Percentiles rank a stretch among this genome's conserved stretches.
Evolutionary conservation across 75 land plant species (phyloP).

Genomic region (Adiantum capillusveneris): DNA sequence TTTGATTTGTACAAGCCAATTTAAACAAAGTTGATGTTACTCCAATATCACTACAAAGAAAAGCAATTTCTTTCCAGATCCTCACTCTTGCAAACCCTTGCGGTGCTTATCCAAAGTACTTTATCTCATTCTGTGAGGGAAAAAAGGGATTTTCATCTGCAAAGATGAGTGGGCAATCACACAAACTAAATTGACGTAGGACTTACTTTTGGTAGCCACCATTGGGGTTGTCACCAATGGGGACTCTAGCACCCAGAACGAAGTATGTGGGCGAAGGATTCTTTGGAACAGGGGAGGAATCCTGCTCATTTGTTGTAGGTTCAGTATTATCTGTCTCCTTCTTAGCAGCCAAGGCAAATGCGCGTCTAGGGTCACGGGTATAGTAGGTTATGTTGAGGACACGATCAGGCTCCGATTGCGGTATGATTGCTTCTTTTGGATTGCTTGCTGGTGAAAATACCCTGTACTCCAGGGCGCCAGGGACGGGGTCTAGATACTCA

Average conservation of each 20-base stretch:
- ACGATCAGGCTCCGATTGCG: conserved; percentile 63
- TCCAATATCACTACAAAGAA: too few relatives aligned
- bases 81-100: too few relatives aligned
- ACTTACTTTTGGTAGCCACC: conserved; percentile 72
- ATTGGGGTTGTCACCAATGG: conserved; percentile 47
- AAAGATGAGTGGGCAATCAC: too few relatives aligned
- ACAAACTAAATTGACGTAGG: too few relatives aligned
- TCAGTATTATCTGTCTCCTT: conserved; percentile 28
- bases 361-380: conserved; percentile 67
- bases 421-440: conserved; percentile 37
- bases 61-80: too few relatives aligned
- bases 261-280: conserved; percentile 39
- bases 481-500: conserved; percentile 64
- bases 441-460: conserved; percentile 59
- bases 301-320: conserved; percentile 39
- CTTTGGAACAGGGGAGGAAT: conserved; percentile 23
- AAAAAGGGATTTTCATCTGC: too few relatives aligned
- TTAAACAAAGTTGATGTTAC: too few relatives aligned
- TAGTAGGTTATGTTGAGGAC: conserved; percentile 89
- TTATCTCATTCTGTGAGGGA: too few relatives aligned
- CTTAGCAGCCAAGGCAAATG: conserved; percentile 23
- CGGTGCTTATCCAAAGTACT: too few relatives aligned
- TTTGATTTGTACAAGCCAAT: too few relatives aligned
- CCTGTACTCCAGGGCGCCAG: conserved; percentile 66
- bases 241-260: conserved; percentile 14